Conservation (phyloP, 768 basidiomycete genomes). For the Leccinellum rugosiceps region DNA sequence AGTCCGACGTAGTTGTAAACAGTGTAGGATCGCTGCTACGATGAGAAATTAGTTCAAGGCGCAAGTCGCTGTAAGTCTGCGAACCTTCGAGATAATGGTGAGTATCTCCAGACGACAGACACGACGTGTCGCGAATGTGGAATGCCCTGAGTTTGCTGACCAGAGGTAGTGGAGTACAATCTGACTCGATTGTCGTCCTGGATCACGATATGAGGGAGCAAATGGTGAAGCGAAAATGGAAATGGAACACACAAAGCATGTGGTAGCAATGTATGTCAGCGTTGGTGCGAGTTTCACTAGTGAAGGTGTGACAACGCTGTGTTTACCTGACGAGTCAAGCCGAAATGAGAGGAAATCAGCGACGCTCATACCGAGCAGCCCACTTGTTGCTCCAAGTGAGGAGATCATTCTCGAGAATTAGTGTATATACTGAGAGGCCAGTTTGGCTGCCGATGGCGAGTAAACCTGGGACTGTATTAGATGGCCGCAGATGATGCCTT, state of each 20-base stretch:
- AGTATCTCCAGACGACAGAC: constrained; percentile 70
- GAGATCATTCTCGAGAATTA: constrained; percentile 77
- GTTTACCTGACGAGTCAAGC: constrained; percentile 23
- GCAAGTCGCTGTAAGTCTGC: constrained; percentile 24
- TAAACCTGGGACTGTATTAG: constrained; percentile 52
- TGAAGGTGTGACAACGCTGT: constrained; percentile 45
- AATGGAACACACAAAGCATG: constrained; percentile 48
- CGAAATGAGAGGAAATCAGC: constrained; percentile 3
- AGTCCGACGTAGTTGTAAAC: constrained; percentile 81
- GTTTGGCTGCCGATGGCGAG: constrained; percentile 64
- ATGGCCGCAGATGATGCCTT: neutral
- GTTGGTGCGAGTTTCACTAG: constrained; percentile 71
- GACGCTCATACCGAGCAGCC: constrained; percentile 50
- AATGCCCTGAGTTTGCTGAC: constrained; percentile 62
- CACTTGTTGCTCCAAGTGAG: constrained; percentile 84
- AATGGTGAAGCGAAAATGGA: constrained; percentile 2
- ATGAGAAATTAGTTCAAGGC: constrained; percentile 2
- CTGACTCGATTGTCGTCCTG: constrained; percentile 59
- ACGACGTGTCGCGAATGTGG: constrained; percentile 70
- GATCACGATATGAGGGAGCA: constrained; percentile 6
- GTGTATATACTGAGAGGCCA: constrained; percentile 69
- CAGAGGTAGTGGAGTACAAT: constrained; percentile 71
- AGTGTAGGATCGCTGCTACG: constrained; percentile 71
- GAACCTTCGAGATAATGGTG: constrained; percentile 63
- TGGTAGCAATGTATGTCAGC: constrained; percentile 67